phyloP scores from a whole-genome alignment of 2,329 filamentous ascomycete species.

The Aspergillus awamori region DNA sequence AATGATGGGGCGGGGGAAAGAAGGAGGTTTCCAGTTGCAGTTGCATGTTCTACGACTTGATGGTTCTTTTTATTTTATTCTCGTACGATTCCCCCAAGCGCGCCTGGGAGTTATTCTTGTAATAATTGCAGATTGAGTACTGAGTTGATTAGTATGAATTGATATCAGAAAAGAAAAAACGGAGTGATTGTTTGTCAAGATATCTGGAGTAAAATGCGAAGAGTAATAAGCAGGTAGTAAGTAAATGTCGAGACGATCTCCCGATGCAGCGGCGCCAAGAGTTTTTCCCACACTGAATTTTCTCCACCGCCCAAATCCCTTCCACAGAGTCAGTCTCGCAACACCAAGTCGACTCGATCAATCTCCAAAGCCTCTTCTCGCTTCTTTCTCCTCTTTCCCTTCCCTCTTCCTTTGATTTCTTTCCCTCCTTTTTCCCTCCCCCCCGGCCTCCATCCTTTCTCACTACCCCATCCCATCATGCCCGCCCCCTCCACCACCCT shows the following conservation, averaged over 20 bases:
- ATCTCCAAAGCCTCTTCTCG: constrained; percentile 13
- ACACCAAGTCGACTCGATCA: constrained; percentile 16
- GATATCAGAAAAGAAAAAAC: neutral
- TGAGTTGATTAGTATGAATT: neutral
- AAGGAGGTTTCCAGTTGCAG: neutral
- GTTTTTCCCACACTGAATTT: constrained; percentile 48
- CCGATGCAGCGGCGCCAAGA: constrained; percentile 36
- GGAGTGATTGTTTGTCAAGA: neutral
- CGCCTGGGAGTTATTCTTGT: constrained; percentile 2
- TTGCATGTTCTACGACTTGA: constrained; percentile 13
- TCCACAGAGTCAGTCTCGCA: constrained; percentile 11
- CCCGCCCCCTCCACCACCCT: constrained; percentile 64
- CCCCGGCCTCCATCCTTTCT: neutral
- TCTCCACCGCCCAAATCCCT: constrained; percentile 38
- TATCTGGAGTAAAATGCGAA: neutral
- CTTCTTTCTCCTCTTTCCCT: constrained; percentile 1
- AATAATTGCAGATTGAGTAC: neutral
- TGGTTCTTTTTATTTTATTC: neutral
- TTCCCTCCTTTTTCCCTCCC: constrained; percentile 16
- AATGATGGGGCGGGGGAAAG: neutral
- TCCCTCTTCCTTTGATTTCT: neutral
- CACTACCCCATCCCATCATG: constrained; percentile 46
- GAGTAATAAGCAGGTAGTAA: too few species aligned
- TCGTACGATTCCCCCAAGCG: constrained; percentile 8
- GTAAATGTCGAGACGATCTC: constrained; percentile 1